These are phyloP conservation scores for Fragaria nilgerrensis DNA, from an alignment of 306 rosid genomes.

Conservation along the genomic window DNA sequence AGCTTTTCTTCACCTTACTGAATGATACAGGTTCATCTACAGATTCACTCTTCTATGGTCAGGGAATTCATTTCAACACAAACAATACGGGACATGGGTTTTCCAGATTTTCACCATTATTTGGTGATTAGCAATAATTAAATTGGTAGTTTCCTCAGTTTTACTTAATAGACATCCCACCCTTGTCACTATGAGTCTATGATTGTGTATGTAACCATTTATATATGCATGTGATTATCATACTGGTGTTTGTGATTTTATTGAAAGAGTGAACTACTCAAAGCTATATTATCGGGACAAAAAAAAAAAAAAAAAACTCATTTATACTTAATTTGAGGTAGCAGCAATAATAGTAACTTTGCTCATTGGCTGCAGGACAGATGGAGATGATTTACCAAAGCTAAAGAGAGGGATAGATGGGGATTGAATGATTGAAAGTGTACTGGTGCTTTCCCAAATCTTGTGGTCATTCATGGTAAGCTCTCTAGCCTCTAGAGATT, in stretches of 20 bases:
- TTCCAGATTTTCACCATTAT: not conserved
- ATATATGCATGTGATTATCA: not conserved
- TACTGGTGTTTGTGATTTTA: not conserved
- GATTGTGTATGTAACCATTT: not conserved
- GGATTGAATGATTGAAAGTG: not conserved
- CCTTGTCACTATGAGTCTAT: not conserved
- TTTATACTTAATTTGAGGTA: too few species aligned
- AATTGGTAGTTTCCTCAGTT: not conserved
- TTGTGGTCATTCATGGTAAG: not conserved
- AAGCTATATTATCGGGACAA: too few species aligned
- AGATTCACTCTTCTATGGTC: not conserved
- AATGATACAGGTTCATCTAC: not conserved
- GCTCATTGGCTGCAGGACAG: not conserved
- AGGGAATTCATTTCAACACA: not conserved
- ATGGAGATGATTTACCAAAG: not conserved
- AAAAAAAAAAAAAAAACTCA: too few species aligned
- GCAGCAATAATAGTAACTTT: too few species aligned
- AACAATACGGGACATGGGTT: not conserved
- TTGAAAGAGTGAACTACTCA: not conserved
- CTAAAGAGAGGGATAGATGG: not conserved
- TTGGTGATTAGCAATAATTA: not conserved
- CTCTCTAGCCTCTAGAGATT: not conserved
- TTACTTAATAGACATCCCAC: not conserved
- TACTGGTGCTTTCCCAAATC: not conserved
- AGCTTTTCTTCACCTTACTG: not conserved